These are phyloP conservation scores for Trichophyton rubrum DNA, from an alignment of 2,329 filamentous ascomycete genomes.

Conservation along the genomic window DNA sequence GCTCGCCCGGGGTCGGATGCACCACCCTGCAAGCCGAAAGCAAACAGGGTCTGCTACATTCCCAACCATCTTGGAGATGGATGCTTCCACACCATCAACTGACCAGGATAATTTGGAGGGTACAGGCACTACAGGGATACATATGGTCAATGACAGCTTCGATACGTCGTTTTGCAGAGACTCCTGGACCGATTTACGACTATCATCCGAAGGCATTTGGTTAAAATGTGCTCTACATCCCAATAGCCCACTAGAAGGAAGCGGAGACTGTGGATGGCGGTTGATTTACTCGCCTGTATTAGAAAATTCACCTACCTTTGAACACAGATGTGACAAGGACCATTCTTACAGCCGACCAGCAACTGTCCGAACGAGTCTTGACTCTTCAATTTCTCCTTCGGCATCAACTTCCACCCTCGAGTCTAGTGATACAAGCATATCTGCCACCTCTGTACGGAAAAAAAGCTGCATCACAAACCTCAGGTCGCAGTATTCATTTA, in stretches of 20 bases:
- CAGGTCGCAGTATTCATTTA: background rate
- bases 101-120: background rate
- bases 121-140: background rate
- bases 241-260: background rate
- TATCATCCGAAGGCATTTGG: background rate
- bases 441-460: background rate
- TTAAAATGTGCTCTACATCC: background rate
- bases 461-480: background rate
- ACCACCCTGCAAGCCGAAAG: background rate
- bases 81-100: background rate
- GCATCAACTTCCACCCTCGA: background rate
- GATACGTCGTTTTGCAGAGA: background rate
- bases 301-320: background rate
- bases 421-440: background rate
- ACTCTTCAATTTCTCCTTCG: background rate
- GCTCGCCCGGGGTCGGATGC: background rate
- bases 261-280: background rate
- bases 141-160: background rate
- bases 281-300: background rate
- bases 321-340: background rate
- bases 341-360: background rate
- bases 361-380: background rate
- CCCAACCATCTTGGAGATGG: background rate
- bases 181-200: background rate
- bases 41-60: background rate